A percentile compares a stretch with the other conserved stretches of the same genome.
Conservation (phyloP, 2,329 filamentous ascomycete genomes). For the Microdochium paspali region DNA sequence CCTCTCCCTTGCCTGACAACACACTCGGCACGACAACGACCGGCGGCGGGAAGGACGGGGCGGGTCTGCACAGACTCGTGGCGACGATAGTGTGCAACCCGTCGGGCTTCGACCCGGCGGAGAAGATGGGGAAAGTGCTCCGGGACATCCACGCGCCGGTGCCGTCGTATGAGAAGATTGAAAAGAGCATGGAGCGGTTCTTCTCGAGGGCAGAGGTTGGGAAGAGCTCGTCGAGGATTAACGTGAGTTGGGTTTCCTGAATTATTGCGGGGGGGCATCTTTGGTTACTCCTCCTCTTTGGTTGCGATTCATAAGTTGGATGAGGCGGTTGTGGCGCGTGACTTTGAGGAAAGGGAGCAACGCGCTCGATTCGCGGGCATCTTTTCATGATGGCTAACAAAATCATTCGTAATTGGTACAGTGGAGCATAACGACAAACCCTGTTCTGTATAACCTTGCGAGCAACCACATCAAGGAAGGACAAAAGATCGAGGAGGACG, state of each 20-base stretch:
- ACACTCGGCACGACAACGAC: too few relatives aligned
- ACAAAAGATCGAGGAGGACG: conserved; percentile 21
- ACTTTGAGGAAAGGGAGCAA: too few relatives aligned
- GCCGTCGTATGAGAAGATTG: conserved; percentile 45
- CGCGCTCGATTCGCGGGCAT: too few relatives aligned
- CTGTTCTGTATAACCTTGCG: conserved; percentile 27
- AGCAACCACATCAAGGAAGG: conserved; percentile 26
- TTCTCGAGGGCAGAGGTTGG: conserved; percentile 38
- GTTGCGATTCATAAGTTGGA: too few relatives aligned
- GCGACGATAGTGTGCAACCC: conserved; percentile 45
- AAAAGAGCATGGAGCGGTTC: conserved; percentile 43
- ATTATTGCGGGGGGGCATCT: not conserved
- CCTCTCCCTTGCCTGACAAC: not conserved
- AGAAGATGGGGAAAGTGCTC: conserved; percentile 38
- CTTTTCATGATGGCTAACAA: too few relatives aligned
- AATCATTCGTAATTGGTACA: conserved; percentile 12
- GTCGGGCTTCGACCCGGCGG: conserved; percentile 38
- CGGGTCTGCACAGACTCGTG: conserved; percentile 29
- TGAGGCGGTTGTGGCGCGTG: too few relatives aligned
- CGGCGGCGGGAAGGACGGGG: conserved; percentile 16
- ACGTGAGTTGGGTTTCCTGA: conserved; percentile 23
- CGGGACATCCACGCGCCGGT: conserved; percentile 42
- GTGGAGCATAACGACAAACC: conserved; percentile 39
- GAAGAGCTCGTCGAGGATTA: conserved; percentile 37
- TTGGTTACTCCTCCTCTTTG: too few relatives aligned